A percentile compares a stretch with the other conserved stretches of the same genome.
Conservation (phyloP, 78 protist genomes). For the Monosiga brevicollis region DNA sequence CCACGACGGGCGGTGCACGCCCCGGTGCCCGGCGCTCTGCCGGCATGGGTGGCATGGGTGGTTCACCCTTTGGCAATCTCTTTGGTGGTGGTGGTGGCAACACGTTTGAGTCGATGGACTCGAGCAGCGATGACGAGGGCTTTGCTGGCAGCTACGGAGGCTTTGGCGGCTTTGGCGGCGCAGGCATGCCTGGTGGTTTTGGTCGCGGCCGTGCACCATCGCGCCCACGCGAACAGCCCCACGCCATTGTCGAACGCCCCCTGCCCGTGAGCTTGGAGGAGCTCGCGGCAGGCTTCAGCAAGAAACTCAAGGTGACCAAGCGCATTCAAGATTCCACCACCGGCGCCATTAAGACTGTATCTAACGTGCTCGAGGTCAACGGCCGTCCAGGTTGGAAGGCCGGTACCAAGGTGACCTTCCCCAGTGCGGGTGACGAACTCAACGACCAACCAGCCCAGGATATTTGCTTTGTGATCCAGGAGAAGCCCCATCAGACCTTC, state of each 20-base stretch:
- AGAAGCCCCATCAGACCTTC: slow-evolving; percentile 51
- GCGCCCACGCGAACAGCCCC: neutral
- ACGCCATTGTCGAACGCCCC: neutral
- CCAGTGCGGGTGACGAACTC: slow-evolving; percentile 45
- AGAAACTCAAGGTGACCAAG: slow-evolving; percentile 39
- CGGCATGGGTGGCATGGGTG: slow-evolving; percentile 21
- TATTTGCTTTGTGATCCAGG: slow-evolving; percentile 49
- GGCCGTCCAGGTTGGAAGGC: slow-evolving; percentile 60
- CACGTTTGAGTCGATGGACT: too few species aligned
- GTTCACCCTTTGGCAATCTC: too few species aligned
- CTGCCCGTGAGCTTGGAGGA: slow-evolving; percentile 36
- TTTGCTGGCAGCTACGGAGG: too few species aligned
- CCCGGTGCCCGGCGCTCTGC: neutral
- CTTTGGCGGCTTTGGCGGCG: slow-evolving; percentile 1
- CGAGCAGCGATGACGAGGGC: too few species aligned
- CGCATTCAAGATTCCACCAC: slow-evolving; percentile 8
- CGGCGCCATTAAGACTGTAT: neutral
- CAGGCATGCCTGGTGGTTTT: too few species aligned
- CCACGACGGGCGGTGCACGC: slow-evolving; percentile 14
- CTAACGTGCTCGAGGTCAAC: slow-evolving; percentile 23
- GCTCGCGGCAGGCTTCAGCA: slow-evolving; percentile 27
- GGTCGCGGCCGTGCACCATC: neutral
- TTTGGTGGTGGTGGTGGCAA: too few species aligned
- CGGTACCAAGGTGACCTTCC: slow-evolving; percentile 59
- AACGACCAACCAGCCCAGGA: slow-evolving; percentile 47